Evolutionary conservation across 2,329 filamentous ascomycete species (phyloP).

Genomic region (Aspergillus amoenus): DNA sequence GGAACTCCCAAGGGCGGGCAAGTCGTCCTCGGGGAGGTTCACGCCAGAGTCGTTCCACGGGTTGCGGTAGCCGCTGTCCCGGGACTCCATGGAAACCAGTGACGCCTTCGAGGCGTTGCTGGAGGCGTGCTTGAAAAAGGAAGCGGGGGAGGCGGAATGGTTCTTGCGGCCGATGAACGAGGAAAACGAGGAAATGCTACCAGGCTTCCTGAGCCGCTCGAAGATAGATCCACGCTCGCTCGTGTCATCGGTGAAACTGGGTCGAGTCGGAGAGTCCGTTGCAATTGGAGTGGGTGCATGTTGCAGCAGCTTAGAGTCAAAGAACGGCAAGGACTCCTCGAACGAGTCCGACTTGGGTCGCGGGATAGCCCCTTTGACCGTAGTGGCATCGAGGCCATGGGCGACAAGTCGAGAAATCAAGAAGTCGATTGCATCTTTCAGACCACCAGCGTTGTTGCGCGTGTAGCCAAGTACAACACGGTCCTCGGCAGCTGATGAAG

Average conservation of each 20-base stretch:
- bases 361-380: slow-evolving; percentile 91
- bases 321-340: slow-evolving; percentile 93
- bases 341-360: slow-evolving; percentile 99
- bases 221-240: slow-evolving; percentile 81
- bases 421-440: slow-evolving; percentile 95
- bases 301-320: slow-evolving; percentile 94
- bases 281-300: slow-evolving; percentile 78
- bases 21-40: slow-evolving; percentile 85
- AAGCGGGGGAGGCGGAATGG: slow-evolving; percentile 78
- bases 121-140: slow-evolving; percentile 89
- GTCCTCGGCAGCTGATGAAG: slow-evolving; percentile 51
- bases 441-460: slow-evolving; percentile 91
- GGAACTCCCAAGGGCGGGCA: slow-evolving; percentile 50
- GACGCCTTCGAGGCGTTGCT: slow-evolving; percentile 92
- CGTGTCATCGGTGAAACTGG: slow-evolving; percentile 77
- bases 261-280: slow-evolving; percentile 85
- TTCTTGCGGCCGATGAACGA: slow-evolving; percentile 98
- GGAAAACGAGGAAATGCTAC: slow-evolving; percentile 89
- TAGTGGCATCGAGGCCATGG: slow-evolving; percentile 80
- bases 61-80: slow-evolving; percentile 91
- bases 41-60: slow-evolving; percentile 98
- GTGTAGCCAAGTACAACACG: slow-evolving; percentile 78
- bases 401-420: slow-evolving; percentile 82
- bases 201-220: slow-evolving; percentile 89
- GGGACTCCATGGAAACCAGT: slow-evolving; percentile 92